Base-by-base conservation (phyloP, 805 yeast genomes). In the Candida cerambycidarum region DNA sequence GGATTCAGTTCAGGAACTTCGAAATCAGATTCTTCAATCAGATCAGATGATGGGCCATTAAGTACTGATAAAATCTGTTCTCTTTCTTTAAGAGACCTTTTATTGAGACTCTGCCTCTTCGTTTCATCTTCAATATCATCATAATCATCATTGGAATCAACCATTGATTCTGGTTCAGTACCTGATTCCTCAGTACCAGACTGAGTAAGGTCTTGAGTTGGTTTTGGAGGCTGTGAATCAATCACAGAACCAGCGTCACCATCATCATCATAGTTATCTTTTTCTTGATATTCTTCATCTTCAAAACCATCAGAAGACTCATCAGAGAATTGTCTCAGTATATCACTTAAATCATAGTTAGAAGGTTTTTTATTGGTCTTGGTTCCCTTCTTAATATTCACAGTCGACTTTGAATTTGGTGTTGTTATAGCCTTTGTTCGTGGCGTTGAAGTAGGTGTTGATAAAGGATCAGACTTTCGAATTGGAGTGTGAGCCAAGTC, bases 301-400 rank as follows among this genome's bases (percentile, higher is more conserved):
- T 17, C 9, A 24, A 31, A 39, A 3, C 40, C 24, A 36, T 40
- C 42, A 21, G 10, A 23, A 12, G 19, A 28, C 14, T 38, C 38
- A n/a, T 34, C 38, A 6, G 38, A 34, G 21, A 34, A 34, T 23
- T 34, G 29, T 24, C 38, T 34, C 30, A 14, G 38, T 18, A 34
- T 34, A 34, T 34, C 38, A 34, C 38, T 34, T 34, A 34, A 23
- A 14, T 34, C 38, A 16, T 23, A 34, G n/a, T 12, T 34, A 13
- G 38, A 34, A 5, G 38, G 38, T 24, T 21, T 34, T 29, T 34
- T 34, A 15, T 3, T 13, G 5, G 13, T 10, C 7, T 28, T 28
- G 13, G 8, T 23, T 19, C n/a, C n/a, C 25, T 16, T 31, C 18
- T 34, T 21, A 6, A 34, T 2, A 4, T 13, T 34, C 8, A 7